phyloP scores from a whole-genome alignment of 192 early-diverging fungal species.

The Coemansia sp. region DNA sequence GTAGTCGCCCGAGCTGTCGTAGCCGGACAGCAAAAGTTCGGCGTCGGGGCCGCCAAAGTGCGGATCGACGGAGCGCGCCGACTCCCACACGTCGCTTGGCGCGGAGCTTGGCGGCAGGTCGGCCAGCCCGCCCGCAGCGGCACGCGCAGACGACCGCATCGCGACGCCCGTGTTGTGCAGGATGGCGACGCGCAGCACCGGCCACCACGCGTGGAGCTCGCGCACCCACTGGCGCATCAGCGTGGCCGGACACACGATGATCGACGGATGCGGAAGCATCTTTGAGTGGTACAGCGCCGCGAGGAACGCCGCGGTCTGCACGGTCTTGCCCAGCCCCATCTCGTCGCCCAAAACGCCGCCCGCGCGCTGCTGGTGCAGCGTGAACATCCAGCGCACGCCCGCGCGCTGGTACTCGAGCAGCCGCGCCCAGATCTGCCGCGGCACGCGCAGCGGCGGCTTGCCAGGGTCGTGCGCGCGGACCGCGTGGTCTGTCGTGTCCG shows the following conservation, averaged over 20 bases:
- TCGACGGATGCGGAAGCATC: conserved; percentile 55
- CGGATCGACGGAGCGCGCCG: conserved; percentile 3
- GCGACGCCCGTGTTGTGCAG: conserved; percentile 85
- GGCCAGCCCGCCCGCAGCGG: background rate
- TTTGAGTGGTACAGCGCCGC: conserved; percentile 73
- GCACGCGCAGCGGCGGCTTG: conserved; percentile 55
- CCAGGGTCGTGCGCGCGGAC: conserved; percentile 21
- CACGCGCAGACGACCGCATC: conserved; percentile 31
- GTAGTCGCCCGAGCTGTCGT: conserved; percentile 46
- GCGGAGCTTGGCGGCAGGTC: background rate
- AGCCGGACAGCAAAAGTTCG: conserved; percentile 6
- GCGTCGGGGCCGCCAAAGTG: conserved; percentile 1
- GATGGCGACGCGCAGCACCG: conserved; percentile 83
- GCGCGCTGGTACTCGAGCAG: conserved; percentile 92
- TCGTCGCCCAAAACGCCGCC: conserved; percentile 95
- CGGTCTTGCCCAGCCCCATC: conserved; percentile 95
- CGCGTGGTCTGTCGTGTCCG: conserved; percentile 18
- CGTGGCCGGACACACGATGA: conserved; percentile 77
- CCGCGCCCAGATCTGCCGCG: conserved; percentile 74
- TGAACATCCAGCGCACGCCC: conserved; percentile 83
- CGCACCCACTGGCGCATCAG: conserved; percentile 80
- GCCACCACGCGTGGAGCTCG: conserved; percentile 82
- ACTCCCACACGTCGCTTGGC: conserved; percentile 14
- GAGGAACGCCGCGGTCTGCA: conserved; percentile 85
- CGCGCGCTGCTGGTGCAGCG: conserved; percentile 78